These are phyloP conservation scores for Beauveria sp. DNA, from an alignment of 2,329 filamentous ascomycete species.

Conservation along the genomic window DNA sequence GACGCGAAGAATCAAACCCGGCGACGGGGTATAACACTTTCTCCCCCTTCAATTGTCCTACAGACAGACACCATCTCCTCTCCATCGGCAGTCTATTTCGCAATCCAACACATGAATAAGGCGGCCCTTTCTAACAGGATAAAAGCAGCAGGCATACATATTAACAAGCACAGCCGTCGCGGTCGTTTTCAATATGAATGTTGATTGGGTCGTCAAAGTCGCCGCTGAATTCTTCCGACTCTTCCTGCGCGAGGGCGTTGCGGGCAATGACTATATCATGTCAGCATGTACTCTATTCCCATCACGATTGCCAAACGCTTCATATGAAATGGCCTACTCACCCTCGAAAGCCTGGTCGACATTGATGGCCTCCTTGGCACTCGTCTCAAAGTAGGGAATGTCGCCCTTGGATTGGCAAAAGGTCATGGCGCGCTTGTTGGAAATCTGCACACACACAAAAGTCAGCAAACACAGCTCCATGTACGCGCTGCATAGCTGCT, in stretches of 20 bases:
- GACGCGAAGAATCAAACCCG: conserved; percentile 7
- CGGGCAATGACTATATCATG: conserved; percentile 72
- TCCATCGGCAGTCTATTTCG: conserved; percentile 2
- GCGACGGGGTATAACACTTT: conserved; percentile 3
- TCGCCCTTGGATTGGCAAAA: conserved; percentile 97
- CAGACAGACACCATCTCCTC: not conserved
- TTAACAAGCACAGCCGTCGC: conserved; percentile 90
- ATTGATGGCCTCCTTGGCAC: conserved; percentile 96
- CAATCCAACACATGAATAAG: not conserved
- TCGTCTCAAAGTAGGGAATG: conserved; percentile 98
- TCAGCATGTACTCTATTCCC: not conserved
- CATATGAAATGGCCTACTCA: conserved; percentile 18
- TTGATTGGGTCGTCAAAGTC: conserved; percentile 98
- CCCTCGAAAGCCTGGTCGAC: conserved; percentile 76
- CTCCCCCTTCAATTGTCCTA: not conserved
- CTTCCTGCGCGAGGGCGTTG: conserved; percentile 92
- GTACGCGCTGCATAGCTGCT: not conserved
- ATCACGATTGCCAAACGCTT: not conserved
- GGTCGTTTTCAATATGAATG: conserved; percentile 90
- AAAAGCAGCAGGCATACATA: not conserved
- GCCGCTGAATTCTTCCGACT: conserved; percentile 93
- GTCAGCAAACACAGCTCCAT: conserved; percentile 6
- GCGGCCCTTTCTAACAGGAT: not conserved
- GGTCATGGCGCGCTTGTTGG: conserved; percentile 89
- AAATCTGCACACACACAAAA: conserved; percentile 53